phyloP scores from a whole-genome alignment of 805 yeast genomes.

The Ogataea glucozyma region DNA sequence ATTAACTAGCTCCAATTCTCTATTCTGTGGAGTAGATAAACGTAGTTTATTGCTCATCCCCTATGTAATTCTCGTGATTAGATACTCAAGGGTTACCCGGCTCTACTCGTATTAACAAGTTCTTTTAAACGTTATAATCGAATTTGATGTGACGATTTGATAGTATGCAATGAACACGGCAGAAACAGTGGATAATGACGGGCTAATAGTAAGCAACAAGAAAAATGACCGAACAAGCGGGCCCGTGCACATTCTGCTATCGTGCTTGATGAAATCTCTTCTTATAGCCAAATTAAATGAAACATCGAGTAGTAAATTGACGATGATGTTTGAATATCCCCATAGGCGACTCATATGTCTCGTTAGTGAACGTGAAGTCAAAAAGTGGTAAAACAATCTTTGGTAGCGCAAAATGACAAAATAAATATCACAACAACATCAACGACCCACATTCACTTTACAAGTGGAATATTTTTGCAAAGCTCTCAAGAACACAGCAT shows the following conservation, averaged over 20 bases:
- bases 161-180: constrained; percentile 7
- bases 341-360: neutral
- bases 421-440: constrained; percentile 12
- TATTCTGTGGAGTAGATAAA: no score
- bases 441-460: constrained; percentile 88
- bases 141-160: neutral
- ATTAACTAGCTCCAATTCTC: no score
- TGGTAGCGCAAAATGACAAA: neutral
- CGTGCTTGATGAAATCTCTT: neutral
- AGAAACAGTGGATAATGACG: neutral
- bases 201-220: neutral
- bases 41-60: no score
- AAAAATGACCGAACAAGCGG: neutral
- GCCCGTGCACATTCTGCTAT: neutral
- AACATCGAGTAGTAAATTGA: no score
- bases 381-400: neutral
- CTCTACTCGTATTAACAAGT: no score
- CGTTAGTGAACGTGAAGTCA: no score
- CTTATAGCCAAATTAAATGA: constrained; percentile 2
- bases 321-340: neutral
- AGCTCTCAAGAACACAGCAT: constrained; percentile 81
- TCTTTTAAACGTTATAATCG: neutral
- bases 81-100: neutral
- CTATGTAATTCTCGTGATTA: no score
- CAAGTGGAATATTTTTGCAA: constrained; percentile 73